Base-by-base conservation (phyloP, 2,329 filamentous ascomycete species). In the Capronia epimyces region DNA sequence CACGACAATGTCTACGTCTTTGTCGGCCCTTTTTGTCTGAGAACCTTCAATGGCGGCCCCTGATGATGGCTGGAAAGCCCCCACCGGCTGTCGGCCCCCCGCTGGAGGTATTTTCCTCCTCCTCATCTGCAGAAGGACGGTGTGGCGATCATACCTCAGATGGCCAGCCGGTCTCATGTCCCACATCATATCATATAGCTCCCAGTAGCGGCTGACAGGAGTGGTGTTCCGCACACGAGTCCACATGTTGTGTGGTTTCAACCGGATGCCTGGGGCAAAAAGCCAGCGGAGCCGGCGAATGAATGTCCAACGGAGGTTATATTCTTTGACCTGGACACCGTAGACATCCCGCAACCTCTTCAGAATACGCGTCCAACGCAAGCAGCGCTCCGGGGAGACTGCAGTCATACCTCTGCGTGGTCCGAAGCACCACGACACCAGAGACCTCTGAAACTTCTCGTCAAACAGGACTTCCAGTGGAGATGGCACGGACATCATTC, bases 361-460 rank as follows among this genome's bases (percentile, higher is more conserved):
- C 20, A 59, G 34, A 3, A 59, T 44, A n/a, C 46, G 49, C 15
- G 57, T 56, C 47, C 54, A 55, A 5, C 52, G 21, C n/a, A 59
- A 32, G 40, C 54, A 59, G 12, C 42, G 55, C 37, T 56, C 46
- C 3, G 56, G 44, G 3, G 47, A 43, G 6, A 52, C 45, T 5
- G 29, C 36, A 7, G 29, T 39, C 43, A 47, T 43, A 9, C 52
- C 55, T 16, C 47, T 55, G n/a, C 41, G 48, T 21, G 52, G 36
- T 24, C 46, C 24, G 59, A 79, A 78, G 1, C 75, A 73, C 75
- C 75, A 78, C 40, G 68, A 63, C 10, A 79, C 66, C 32, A 79
- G 69, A 9, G 71, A 71, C 42, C 66, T 65, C 62, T 77, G 75
- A 51, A 75, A 66, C 3, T 63, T 54, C 1, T 59, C 57, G 16